A percentile compares a stretch with the other conserved stretches of the same genome.
phyloP scores from a whole-genome alignment of 352 stramenopile genomes.

The Phytophthora podocarpi region DNA sequence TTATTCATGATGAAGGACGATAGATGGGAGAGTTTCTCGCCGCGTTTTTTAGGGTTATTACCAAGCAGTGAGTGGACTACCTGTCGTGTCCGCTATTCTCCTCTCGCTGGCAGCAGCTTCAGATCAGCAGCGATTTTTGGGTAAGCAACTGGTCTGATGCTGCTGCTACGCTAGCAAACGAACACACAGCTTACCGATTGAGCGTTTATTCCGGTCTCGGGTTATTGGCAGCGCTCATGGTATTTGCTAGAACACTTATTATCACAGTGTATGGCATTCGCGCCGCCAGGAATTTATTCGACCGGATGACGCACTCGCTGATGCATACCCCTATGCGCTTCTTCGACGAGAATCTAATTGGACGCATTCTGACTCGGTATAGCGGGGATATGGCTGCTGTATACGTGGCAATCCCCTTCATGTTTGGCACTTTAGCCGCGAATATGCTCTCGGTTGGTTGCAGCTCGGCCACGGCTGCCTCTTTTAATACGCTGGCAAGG shows the following conservation, averaged over 20 bases:
- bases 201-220: conserved; percentile 36
- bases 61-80: too few relatives aligned
- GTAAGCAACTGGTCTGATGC: conserved; percentile 44
- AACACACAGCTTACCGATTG: conserved; percentile 28
- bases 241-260: conserved; percentile 23
- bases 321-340: conserved; percentile 89
- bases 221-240: conserved; percentile 28
- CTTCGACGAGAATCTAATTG: conserved; percentile 92
- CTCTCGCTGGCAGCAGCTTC: conserved; percentile 44
- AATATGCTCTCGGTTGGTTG: too few relatives aligned
- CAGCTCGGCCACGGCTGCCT: too few relatives aligned
- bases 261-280: conserved; percentile 43
- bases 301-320: conserved; percentile 83
- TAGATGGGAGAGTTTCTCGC: too few relatives aligned
- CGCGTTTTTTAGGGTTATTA: too few relatives aligned
- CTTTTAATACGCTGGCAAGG: too few relatives aligned
- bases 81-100: too few relatives aligned
- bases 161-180: conserved; percentile 23
- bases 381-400: conserved; percentile 87
- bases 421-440: too few relatives aligned
- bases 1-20: too few relatives aligned
- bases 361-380: conserved; percentile 91
- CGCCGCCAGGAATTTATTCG: conserved; percentile 67
- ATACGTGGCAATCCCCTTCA: conserved; percentile 68
- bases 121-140: conserved; percentile 40